phyloP scores from a whole-genome alignment of 2,329 filamentous ascomycete genomes.

The Botrytis elliptica region DNA sequence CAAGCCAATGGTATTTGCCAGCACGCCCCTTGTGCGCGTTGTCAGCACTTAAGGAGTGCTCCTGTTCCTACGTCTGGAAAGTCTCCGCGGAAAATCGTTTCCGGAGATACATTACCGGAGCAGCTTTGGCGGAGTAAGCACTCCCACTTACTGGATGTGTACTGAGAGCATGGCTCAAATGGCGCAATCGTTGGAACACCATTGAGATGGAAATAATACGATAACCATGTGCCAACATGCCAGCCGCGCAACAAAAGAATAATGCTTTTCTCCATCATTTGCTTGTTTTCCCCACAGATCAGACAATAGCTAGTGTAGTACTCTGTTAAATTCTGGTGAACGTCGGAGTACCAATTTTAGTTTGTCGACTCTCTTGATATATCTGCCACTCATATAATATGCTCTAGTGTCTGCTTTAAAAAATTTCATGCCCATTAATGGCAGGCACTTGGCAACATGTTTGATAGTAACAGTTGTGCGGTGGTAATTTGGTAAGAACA shows the following conservation, averaged over 20 bases:
- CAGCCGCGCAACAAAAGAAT: neutral
- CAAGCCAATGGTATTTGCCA: neutral
- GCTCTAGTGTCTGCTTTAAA: neutral
- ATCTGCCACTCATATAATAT: neutral
- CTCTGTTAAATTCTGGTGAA: no score
- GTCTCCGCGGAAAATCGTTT: slow-evolving; percentile 8
- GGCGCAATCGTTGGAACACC: neutral
- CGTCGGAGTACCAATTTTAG: neutral
- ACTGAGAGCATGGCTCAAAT: neutral
- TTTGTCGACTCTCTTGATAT: neutral
- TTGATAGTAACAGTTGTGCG: neutral
- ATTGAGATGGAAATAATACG: neutral
- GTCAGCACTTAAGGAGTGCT: slow-evolving; percentile 1
- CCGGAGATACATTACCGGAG: slow-evolving; percentile 1
- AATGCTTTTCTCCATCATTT: neutral
- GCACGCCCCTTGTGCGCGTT: neutral
- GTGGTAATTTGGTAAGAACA: neutral
- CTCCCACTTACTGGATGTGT: neutral
- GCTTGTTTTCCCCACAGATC: neutral
- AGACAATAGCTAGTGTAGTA: neutral
- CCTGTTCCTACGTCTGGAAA: neutral
- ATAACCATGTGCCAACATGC: neutral
- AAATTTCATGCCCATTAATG: neutral
- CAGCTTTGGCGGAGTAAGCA: slow-evolving; percentile 15
- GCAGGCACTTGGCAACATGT: neutral